Evolutionary conservation across 768 basidiomycete species (phyloP).

Genomic region (Hericium rajendrae): DNA sequence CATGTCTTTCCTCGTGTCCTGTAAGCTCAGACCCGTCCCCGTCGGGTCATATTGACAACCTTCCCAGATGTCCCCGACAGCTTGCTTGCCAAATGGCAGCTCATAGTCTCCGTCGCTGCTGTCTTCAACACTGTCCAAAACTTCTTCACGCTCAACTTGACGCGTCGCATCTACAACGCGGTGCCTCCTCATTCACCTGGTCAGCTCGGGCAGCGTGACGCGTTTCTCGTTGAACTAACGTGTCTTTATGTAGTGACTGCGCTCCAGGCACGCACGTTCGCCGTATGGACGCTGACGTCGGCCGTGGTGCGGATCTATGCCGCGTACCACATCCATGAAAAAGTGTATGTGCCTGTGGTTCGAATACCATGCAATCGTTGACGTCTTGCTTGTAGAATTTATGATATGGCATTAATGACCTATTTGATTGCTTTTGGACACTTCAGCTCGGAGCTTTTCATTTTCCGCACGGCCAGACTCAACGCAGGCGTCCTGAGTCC

Average conservation of each 20-base stretch:
- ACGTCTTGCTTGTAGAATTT: slow-evolving; percentile 45
- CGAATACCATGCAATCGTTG: not conserved
- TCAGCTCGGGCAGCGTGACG: not conserved
- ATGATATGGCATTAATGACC: slow-evolving; percentile 79
- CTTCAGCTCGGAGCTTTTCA: slow-evolving; percentile 76
- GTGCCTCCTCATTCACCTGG: slow-evolving; percentile 23
- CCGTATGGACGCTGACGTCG: slow-evolving; percentile 81
- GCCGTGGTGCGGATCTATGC: slow-evolving; percentile 79
- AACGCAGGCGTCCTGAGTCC: slow-evolving; percentile 57
- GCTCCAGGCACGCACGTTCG: slow-evolving; percentile 86
- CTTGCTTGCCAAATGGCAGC: slow-evolving; percentile 80
- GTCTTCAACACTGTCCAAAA: slow-evolving; percentile 84
- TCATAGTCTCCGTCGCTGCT: slow-evolving; percentile 67
- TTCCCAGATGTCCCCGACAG: slow-evolving; percentile 50
- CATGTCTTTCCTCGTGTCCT: not conserved
- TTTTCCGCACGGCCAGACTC: slow-evolving; percentile 69
- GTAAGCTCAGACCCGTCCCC: not conserved
- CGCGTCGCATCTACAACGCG: slow-evolving; percentile 62
- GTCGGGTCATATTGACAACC: not conserved
- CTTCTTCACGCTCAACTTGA: slow-evolving; percentile 67
- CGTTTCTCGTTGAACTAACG: not conserved
- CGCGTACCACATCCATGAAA: slow-evolving; percentile 80
- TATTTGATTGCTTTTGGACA: slow-evolving; percentile 89
- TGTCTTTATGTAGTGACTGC: slow-evolving; percentile 52
- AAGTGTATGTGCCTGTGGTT: slow-evolving; percentile 44